These are phyloP conservation scores for Citrus australasica DNA, from an alignment of 345 rosid species.

Conservation along the genomic window DNA sequence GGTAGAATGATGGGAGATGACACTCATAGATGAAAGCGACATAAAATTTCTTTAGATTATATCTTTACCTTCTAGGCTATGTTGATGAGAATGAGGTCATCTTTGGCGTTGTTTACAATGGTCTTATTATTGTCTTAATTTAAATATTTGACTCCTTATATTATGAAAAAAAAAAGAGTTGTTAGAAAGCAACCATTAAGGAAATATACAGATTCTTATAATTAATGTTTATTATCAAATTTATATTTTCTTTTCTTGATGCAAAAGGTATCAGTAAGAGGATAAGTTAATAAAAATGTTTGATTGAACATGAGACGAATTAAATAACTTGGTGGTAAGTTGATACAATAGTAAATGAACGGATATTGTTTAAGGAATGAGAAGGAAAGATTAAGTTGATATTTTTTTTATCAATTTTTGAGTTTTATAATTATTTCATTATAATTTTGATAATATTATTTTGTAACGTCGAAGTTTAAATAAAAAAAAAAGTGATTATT, in stretches of 20 bases:
- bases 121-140: not conserved
- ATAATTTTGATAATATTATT: no score
- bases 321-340: not conserved
- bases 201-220: not conserved
- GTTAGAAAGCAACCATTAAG: not conserved
- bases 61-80: not conserved
- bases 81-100: conserved; percentile 7
- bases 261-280: no score
- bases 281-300: no score
- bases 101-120: conserved; percentile 13
- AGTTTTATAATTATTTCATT: no score
- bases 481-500: no score
- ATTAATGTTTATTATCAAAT: not conserved
- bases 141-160: not conserved
- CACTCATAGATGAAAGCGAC: not conserved
- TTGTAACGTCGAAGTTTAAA: fast-evolving
- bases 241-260: not conserved
- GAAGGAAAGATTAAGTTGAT: not conserved
- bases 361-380: not conserved
- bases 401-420: no score
- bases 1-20: not conserved
- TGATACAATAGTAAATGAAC: not conserved
- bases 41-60: not conserved
- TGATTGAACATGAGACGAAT: fast-evolving
- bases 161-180: not conserved